Conservation (phyloP, 1,139 yeast genomes). For the Geotrichum phurueaensis region DNA sequence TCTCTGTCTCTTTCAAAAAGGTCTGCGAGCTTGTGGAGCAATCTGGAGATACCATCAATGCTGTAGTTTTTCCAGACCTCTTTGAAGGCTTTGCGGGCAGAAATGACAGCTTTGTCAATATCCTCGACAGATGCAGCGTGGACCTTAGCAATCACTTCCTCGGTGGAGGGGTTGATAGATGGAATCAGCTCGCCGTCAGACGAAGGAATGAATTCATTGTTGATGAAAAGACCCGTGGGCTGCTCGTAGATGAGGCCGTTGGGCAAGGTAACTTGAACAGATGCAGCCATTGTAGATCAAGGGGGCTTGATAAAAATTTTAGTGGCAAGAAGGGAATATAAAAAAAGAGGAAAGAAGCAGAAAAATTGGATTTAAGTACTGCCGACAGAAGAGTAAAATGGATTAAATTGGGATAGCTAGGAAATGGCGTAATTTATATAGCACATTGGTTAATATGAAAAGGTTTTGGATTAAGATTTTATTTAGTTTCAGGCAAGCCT, state of each 20-base stretch:
- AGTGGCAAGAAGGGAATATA: no score
- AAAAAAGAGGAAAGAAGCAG: no score
- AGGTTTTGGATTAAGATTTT: no score
- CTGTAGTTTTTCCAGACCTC: slow-evolving; percentile 38
- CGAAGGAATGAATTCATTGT: slow-evolving; percentile 59
- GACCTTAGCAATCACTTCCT: slow-evolving; percentile 58
- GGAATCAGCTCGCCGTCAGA: slow-evolving; percentile 47
- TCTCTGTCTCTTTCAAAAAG: slow-evolving; percentile 47
- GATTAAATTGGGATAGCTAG: no score
- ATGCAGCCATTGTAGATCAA: no score
- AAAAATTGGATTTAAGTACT: no score
- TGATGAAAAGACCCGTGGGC: slow-evolving; percentile 76
- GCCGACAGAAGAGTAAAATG: no score
- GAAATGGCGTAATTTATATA: no score
- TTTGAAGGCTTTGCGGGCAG: slow-evolving; percentile 66
- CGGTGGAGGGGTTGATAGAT: slow-evolving; percentile 64
- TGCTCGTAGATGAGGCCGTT: slow-evolving; percentile 52
- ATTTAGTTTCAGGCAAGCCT: no score
- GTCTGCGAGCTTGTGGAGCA: slow-evolving; percentile 48
- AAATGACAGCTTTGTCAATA: slow-evolving; percentile 68
- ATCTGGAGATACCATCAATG: slow-evolving; percentile 44
- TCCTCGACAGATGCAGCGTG: slow-evolving; percentile 63
- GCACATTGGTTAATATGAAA: no score
- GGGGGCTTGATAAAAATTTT: no score
- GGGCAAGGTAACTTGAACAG: slow-evolving; percentile 42